Percentiles rank a stretch among this genome's conserved stretches.
Evolutionary conservation across 257 asterid species (phyloP).

Genomic region (Fraxinus excelsior): DNA sequence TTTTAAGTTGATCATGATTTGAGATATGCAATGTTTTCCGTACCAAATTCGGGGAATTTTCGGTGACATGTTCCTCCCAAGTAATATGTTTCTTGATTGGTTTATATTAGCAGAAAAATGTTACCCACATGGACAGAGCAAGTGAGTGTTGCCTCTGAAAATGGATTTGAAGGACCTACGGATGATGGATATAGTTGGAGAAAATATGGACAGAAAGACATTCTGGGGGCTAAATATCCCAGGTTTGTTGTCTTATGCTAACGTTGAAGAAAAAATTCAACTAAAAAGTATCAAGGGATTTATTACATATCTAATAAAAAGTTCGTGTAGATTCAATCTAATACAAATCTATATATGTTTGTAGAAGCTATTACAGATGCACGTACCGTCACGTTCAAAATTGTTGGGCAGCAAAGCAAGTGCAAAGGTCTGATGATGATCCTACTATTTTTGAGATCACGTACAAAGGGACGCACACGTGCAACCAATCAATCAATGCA

Average conservation of each 20-base stretch:
- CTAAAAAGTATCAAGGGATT: not conserved
- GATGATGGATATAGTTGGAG: conserved; percentile 91
- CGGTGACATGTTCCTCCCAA: not conserved
- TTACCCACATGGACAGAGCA: conserved; percentile 76
- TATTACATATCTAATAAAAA: not conserved
- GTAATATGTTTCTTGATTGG: conserved; percentile 22
- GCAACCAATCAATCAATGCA: conserved; percentile 39
- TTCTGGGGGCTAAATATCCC: conserved; percentile 56
- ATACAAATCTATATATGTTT: conserved; percentile 21
- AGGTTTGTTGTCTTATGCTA: conserved; percentile 28
- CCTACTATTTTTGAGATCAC: conserved; percentile 73
- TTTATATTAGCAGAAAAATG: conserved; percentile 56
- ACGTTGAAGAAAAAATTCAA: conserved; percentile 20
- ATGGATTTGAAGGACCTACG: conserved; percentile 75
- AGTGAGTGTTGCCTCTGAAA: conserved; percentile 55
- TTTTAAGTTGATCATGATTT: not conserved
- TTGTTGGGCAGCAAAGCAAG: conserved; percentile 95
- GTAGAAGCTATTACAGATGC: conserved; percentile 95
- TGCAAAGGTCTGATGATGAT: conserved; percentile 89
- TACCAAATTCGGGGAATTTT: not conserved
- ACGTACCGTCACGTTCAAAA: conserved; percentile 58
- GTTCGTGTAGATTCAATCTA: not conserved
- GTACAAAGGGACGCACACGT: conserved; percentile 72
- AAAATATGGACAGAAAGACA: conserved; percentile 70
- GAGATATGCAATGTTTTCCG: not conserved